Evolutionary conservation across 2,329 filamentous ascomycete genomes (phyloP).

Genomic region (Colletotrichum spinosum): DNA sequence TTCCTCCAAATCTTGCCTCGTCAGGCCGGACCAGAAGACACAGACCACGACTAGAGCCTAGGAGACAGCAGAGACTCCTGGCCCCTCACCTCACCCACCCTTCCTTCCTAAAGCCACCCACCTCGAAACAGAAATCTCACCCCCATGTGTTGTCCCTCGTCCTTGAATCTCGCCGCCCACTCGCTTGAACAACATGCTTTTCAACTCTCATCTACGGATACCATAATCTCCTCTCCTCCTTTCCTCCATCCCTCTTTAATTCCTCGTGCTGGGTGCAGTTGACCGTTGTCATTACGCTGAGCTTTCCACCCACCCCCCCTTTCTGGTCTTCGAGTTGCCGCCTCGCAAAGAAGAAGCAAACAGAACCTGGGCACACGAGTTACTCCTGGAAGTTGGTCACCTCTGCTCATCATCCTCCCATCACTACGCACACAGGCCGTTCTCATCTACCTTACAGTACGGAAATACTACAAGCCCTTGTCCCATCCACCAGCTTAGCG

Average conservation of each 20-base stretch:
- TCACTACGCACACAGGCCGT: no score
- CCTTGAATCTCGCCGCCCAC: constrained; percentile 26
- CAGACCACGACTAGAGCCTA: constrained; percentile 11
- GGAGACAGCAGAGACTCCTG: constrained; percentile 9
- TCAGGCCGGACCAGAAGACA: constrained; percentile 7
- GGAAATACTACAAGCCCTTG: constrained; percentile 12
- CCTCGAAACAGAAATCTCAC: constrained; percentile 13
- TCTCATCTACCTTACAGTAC: no score
- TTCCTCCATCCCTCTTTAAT: not conserved
- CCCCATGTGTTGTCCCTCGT: constrained; percentile 19
- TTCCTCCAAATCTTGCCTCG: constrained; percentile 14
- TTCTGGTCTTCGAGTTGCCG: not conserved
- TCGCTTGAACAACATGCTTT: constrained; percentile 8
- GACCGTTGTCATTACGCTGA: no score
- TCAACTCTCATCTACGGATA: not conserved
- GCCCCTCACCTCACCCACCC: not conserved
- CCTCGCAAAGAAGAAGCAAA: not conserved
- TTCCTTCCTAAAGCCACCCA: constrained; percentile 19
- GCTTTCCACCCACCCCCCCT: not conserved
- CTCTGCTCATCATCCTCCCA: no score
- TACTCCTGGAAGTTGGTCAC: constrained; percentile 18
- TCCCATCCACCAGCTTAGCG: constrained; percentile 8
- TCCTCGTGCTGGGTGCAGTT: no score
- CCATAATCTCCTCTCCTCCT: not conserved
- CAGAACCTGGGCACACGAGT: no score